Percentiles rank a stretch among this genome's conserved stretches.
Conservation (phyloP, 192 early-diverging fungal genomes). For the Dissophora ornata region DNA sequence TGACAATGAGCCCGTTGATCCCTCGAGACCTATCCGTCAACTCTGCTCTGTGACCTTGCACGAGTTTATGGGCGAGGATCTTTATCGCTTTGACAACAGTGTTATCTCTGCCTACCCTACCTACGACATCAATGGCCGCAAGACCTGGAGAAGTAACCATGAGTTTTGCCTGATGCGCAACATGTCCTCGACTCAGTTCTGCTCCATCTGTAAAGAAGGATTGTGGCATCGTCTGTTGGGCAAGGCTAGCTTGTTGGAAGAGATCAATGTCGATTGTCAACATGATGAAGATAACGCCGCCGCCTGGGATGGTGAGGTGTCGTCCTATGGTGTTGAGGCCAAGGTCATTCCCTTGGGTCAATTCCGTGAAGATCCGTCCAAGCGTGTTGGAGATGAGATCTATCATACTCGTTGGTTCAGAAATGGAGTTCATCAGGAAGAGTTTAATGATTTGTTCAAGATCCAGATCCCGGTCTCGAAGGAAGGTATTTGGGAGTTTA, state of each 20-base stretch:
- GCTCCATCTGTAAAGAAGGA: slow-evolving; percentile 69
- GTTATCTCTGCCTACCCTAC: slow-evolving; percentile 66
- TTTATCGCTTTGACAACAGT: slow-evolving; percentile 53
- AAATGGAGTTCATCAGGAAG: slow-evolving; percentile 31
- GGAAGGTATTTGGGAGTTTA: slow-evolving; percentile 61
- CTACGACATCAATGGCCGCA: slow-evolving; percentile 51
- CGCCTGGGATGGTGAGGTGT: not conserved
- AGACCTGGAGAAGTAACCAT: slow-evolving; percentile 66
- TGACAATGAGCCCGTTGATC: slow-evolving; percentile 45
- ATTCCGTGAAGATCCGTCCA: slow-evolving; percentile 54
- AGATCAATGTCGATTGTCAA: slow-evolving; percentile 51
- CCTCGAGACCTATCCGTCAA: slow-evolving; percentile 64
- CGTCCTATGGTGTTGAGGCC: slow-evolving; percentile 19
- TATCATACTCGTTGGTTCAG: slow-evolving; percentile 55
- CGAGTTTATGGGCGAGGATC: slow-evolving; percentile 62
- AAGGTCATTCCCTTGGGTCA: slow-evolving; percentile 62
- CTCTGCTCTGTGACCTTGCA: slow-evolving; percentile 67
- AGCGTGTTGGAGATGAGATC: slow-evolving; percentile 41
- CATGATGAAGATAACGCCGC: not conserved
- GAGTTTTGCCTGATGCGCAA: slow-evolving; percentile 73
- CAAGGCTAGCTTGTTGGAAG: slow-evolving; percentile 63
- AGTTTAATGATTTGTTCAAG: slow-evolving; percentile 42
- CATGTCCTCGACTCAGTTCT: slow-evolving; percentile 62
- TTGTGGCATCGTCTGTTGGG: slow-evolving; percentile 64
- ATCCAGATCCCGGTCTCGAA: slow-evolving; percentile 29